A percentile compares a stretch with the other conserved stretches of the same genome.
phyloP scores from a whole-genome alignment of 2,329 filamentous ascomycete species.

The Xylariomycetidae sp. region DNA sequence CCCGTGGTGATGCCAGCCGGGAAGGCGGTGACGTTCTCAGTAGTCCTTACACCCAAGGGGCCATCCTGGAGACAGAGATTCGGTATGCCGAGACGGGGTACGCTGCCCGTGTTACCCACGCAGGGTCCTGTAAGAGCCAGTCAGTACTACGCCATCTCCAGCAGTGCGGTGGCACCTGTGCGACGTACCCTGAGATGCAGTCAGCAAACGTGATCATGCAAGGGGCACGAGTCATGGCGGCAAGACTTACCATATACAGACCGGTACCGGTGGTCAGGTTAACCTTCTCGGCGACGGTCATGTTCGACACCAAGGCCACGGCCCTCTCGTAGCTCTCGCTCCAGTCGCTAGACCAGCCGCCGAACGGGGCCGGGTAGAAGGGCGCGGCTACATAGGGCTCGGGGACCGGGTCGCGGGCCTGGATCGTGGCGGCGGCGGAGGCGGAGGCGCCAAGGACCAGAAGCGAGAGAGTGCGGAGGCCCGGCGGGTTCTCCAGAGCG shows the following conservation, averaged over 20 bases:
- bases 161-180: too few species aligned
- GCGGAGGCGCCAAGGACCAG: slow-evolving; percentile 12
- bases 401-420: slow-evolving; percentile 23
- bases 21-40: slow-evolving; percentile 71
- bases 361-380: slow-evolving; percentile 69
- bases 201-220: slow-evolving; percentile 1
- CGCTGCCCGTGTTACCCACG: slow-evolving; percentile 71
- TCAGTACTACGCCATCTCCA: slow-evolving; percentile 4
- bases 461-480: slow-evolving; percentile 20
- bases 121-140: slow-evolving; percentile 44
- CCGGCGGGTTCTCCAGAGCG: slow-evolving; percentile 16
- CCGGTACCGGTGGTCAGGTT: slow-evolving; percentile 70
- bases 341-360: slow-evolving; percentile 67
- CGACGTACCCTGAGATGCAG: slow-evolving; percentile 17
- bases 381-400: slow-evolving; percentile 41
- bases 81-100: slow-evolving; percentile 62
- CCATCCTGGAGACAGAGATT: slow-evolving; percentile 68
- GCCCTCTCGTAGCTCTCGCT: slow-evolving; percentile 64
- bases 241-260: slow-evolving; percentile 55
- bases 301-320: slow-evolving; percentile 59
- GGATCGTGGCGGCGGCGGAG: slow-evolving; percentile 13
- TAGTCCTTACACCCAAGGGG: slow-evolving; percentile 64
- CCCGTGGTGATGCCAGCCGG: slow-evolving; percentile 73
- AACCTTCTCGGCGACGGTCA: slow-evolving; percentile 77
- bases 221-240: background rate